Evolutionary conservation across 1,139 yeast species (phyloP), one percentile per base, ranked within the genome.

Genomic region (Ogataea hybrid): DNA sequence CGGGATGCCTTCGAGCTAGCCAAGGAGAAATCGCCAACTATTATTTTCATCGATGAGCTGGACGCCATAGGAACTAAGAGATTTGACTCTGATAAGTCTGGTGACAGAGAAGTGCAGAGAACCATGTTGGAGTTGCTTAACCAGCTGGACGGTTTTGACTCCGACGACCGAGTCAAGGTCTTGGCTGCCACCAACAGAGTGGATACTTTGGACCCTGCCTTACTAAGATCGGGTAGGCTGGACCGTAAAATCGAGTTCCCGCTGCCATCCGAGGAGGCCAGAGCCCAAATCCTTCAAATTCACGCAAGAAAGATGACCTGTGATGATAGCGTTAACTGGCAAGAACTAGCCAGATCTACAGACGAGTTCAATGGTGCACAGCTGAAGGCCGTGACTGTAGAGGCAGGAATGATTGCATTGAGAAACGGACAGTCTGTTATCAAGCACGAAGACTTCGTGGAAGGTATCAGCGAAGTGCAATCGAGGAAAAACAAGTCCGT

Each of bases 351-450:
- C 5, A 79, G 98, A 62, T 86, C 96, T 11, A 92, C 98, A 0
- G 98, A 92, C 65, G 99, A 92, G 67, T 92, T 92, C 67, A 92
- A 92, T 59, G 98, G 98, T 61, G 99, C 99, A 1, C 97, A 94
- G 68, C 75, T 92, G 63, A 92, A 92, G 70, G 97, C 97, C 0
- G 98, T 92, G 22, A 89, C 97, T 7, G 98, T 92, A 17, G 99
- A 92, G 66, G 98, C 98, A 3, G 99, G 98, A 61, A 94, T 92
- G 98, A 92, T 94, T 68, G 99, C 98, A 1, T 75, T 94, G 61
- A 81, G 98, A 68, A 88, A 88, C 58, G 97, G 97, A 20, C 95
- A 92, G 66, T 79, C 86, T 25, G 77, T 84, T 52, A 90, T 94
- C 46, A 86, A 87, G 57, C 99, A 94, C 65, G 98, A 94, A 68